A percentile compares a stretch with the other conserved stretches of the same genome.
phyloP scores from a whole-genome alignment of 73 alveolate genomes.

The Paramecium sexaurelia region DNA sequence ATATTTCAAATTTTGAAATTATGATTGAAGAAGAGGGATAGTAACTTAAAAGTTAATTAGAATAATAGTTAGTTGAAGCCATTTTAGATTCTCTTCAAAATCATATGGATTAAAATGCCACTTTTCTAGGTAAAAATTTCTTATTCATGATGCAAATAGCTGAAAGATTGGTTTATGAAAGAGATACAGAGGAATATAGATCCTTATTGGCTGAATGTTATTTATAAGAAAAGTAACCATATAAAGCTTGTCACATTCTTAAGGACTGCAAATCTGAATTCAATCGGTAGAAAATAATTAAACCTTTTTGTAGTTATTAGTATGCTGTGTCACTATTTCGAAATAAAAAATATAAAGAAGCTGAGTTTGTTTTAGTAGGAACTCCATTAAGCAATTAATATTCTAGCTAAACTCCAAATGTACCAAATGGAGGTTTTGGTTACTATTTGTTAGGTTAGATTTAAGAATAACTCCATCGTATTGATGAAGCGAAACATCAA shows the following conservation, averaged over 20 bases:
- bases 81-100: constrained; percentile 72
- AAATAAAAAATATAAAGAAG: constrained; percentile 86
- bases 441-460: constrained; percentile 84
- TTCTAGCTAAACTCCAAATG: constrained; percentile 53
- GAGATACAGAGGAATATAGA: constrained; percentile 86
- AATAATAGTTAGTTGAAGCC: constrained; percentile 71
- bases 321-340: constrained; percentile 87
- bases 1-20: constrained; percentile 8
- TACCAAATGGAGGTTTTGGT: constrained; percentile 97
- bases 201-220: constrained; percentile 92
- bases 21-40: constrained; percentile 46
- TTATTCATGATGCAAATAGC: constrained; percentile 65
- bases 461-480: constrained; percentile 79
- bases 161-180: constrained; percentile 63
- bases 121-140: constrained; percentile 76
- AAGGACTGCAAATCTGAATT: constrained; percentile 82
- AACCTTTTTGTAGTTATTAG: constrained; percentile 77
- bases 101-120: constrained; percentile 81
- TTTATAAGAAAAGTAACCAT: constrained; percentile 85
- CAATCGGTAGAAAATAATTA: constrained; percentile 55
- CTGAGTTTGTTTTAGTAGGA: constrained; percentile 86
- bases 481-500: constrained; percentile 86
- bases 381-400: constrained; percentile 64
- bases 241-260: constrained; percentile 92
- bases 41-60: neutral